Percentiles rank a stretch among this genome's conserved stretches.
These are phyloP conservation scores for Tricholomella constricta DNA, from an alignment of 768 basidiomycete species.

Conservation along the genomic window DNA sequence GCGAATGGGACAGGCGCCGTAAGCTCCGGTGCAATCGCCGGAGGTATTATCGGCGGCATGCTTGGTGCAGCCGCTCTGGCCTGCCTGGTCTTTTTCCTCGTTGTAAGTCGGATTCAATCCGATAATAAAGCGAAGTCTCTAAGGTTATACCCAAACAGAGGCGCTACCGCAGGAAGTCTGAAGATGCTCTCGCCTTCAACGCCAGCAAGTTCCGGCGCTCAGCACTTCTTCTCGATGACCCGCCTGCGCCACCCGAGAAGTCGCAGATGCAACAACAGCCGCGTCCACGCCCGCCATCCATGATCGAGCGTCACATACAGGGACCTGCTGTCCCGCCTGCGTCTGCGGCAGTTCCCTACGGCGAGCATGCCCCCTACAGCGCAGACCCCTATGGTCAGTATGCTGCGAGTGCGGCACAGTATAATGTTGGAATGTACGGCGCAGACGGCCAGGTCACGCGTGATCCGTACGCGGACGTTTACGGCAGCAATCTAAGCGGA, in stretches of 20 bases:
- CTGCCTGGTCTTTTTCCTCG: slow-evolving; percentile 25
- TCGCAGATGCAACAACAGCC: slow-evolving; percentile 16
- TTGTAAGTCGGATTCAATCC: slow-evolving; percentile 17
- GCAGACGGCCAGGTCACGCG: slow-evolving; percentile 18
- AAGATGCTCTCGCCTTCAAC: slow-evolving; percentile 45
- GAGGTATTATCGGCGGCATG: slow-evolving; percentile 26
- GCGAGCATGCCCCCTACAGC: slow-evolving; percentile 10
- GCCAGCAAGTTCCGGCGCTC: slow-evolving; percentile 56
- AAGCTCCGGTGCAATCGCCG: slow-evolving; percentile 27
- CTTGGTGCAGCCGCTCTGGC: slow-evolving; percentile 20
- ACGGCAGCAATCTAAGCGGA: slow-evolving; percentile 9
- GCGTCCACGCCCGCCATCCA: slow-evolving; percentile 31
- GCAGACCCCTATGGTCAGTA: slow-evolving; percentile 19
- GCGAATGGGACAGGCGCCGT: slow-evolving; percentile 7
- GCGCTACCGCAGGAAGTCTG: slow-evolving; percentile 33
- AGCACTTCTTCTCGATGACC: slow-evolving; percentile 38
- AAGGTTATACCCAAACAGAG: slow-evolving; percentile 24
- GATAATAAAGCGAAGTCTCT: neutral
- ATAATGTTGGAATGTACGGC: slow-evolving; percentile 20
- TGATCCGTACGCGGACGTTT: slow-evolving; percentile 17
- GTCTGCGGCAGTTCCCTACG: slow-evolving; percentile 15
- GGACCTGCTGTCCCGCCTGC: slow-evolving; percentile 19
- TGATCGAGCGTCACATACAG: slow-evolving; percentile 30
- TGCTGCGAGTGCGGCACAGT: slow-evolving; percentile 14
- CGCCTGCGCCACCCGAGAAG: slow-evolving; percentile 15